Evolutionary conservation across 192 early-diverging fungal species (phyloP).

Genomic region (Backusella circina): DNA sequence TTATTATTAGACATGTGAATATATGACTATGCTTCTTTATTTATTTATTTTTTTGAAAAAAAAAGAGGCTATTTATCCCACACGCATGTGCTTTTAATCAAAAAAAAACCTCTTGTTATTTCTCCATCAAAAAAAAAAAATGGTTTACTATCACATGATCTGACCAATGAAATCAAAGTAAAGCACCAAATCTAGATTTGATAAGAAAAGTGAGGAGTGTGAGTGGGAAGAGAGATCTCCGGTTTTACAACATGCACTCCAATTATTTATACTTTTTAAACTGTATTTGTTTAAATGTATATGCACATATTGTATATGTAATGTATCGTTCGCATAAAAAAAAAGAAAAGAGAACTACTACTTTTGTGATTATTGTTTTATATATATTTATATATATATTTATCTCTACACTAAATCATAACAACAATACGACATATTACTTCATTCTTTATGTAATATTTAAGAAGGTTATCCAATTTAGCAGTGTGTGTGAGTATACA

Average conservation of each 20-base stretch:
- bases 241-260: conserved; percentile 1
- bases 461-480: background rate
- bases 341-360: background rate
- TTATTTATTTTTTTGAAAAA: background rate
- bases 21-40: background rate
- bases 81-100: background rate
- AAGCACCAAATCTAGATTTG: background rate
- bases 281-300: background rate
- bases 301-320: background rate
- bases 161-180: background rate
- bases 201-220: background rate
- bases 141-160: background rate
- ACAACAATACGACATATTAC: background rate
- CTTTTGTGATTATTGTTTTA: background rate
- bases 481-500: background rate
- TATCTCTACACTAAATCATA: background rate
- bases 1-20: background rate
- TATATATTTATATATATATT: background rate
- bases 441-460: background rate
- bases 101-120: background rate
- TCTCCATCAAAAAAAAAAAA: background rate
- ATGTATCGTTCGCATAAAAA: background rate
- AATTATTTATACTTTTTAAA: background rate
- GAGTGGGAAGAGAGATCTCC: background rate
- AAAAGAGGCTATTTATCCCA: background rate